A percentile compares a stretch with the other conserved stretches of the same genome.
phyloP scores from a whole-genome alignment of 163 green algal species.

The Prototheca wickerhamii region DNA sequence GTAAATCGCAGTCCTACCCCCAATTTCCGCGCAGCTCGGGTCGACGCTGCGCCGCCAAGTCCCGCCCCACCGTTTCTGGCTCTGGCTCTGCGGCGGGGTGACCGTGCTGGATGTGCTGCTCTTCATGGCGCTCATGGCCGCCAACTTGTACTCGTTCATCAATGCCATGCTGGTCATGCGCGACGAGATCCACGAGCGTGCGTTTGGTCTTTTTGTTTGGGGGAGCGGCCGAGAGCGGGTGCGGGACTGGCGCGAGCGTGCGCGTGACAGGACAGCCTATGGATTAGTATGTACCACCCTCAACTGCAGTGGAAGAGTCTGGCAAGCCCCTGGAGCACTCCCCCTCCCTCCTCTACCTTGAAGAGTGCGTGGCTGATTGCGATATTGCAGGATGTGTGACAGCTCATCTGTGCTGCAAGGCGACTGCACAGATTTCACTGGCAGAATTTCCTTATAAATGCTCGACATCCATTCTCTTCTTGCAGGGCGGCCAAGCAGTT shows the following conservation, averaged over 20 bases:
- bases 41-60: too few relatives aligned
- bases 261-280: too few relatives aligned
- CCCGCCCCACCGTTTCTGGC: too few relatives aligned
- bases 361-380: too few relatives aligned
- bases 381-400: too few relatives aligned
- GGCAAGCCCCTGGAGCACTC: background rate
- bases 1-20: too few relatives aligned
- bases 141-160: slow-evolving; percentile 6
- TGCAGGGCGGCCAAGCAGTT: slow-evolving; percentile 22
- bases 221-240: background rate
- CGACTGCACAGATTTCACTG: background rate
- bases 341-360: too few relatives aligned
- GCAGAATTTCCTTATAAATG: slow-evolving; percentile 5
- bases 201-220: background rate
- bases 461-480: too few relatives aligned
- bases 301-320: background rate
- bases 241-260: too few relatives aligned
- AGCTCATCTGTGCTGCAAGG: too few relatives aligned
- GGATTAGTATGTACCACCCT: background rate
- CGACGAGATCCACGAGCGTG: background rate
- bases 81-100: too few relatives aligned
- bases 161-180: slow-evolving; percentile 19
- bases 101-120: slow-evolving; percentile 22
- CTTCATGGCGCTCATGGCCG: slow-evolving; percentile 4
- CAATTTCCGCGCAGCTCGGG: too few relatives aligned